phyloP scores from a whole-genome alignment of 306 rosid species.

The Neltuma alba region DNA sequence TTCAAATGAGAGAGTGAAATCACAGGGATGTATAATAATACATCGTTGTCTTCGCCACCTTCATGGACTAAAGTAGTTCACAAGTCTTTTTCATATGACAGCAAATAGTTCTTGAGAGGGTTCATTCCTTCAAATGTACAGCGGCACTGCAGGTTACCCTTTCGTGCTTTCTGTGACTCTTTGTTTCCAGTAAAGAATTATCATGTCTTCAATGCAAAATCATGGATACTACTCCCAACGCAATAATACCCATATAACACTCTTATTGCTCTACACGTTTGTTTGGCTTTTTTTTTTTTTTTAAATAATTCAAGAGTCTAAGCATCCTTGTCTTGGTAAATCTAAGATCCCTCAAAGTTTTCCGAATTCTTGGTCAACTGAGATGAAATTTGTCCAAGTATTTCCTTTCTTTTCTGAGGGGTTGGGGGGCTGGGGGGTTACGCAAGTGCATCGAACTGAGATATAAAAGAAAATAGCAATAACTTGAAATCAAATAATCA shows the following conservation, averaged over 20 bases:
- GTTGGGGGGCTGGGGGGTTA: not conserved
- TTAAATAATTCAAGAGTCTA: not conserved
- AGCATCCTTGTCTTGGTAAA: conserved; percentile 1
- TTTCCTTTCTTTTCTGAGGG: too few relatives aligned
- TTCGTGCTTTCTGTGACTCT: not conserved
- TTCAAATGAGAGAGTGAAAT: not conserved
- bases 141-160: not conserved
- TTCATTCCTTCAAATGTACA: not conserved
- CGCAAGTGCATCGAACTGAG: not conserved
- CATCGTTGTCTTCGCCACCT: not conserved
- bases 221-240: not conserved
- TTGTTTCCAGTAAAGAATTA: not conserved
- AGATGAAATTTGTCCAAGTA: not conserved
- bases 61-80: not conserved
- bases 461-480: not conserved
- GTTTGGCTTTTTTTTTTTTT: not conserved
- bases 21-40: not conserved
- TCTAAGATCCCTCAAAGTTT: not conserved
- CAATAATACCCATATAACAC: not conserved
- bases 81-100: not conserved
- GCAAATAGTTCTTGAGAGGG: not conserved
- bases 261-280: conserved; percentile 15
- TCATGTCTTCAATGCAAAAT: not conserved
- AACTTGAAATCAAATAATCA: not conserved
- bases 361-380: not conserved